A percentile compares a stretch with the other conserved stretches of the same genome.
These are phyloP conservation scores for Cyclocybe cylindracea DNA, from an alignment of 768 basidiomycete species.

Conservation along the genomic window DNA sequence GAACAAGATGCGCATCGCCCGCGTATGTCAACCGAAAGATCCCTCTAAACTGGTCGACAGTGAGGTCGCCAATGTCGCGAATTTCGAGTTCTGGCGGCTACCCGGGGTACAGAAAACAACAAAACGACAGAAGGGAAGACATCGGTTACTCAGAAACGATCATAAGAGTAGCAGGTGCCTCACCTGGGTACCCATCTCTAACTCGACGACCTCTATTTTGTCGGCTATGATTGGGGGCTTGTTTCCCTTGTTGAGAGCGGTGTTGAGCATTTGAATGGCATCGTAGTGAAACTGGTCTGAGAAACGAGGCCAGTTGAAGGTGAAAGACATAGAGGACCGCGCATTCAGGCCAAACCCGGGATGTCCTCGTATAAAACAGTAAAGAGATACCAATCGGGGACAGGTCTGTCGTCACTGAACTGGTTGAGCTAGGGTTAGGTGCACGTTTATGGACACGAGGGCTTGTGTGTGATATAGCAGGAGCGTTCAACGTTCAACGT, in stretches of 20 bases:
- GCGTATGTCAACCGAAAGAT: slow-evolving; percentile 95
- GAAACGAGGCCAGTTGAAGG: slow-evolving; percentile 96
- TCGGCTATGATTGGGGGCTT: slow-evolving; percentile 98
- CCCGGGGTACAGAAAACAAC: neutral
- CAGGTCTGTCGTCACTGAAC: neutral
- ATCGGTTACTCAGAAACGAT: neutral
- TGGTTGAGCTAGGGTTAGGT: slow-evolving; percentile 12
- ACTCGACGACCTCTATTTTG: slow-evolving; percentile 94
- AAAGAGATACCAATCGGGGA: neutral
- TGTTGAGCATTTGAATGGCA: slow-evolving; percentile 95
- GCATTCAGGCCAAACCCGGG: neutral
- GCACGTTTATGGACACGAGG: slow-evolving; percentile 9
- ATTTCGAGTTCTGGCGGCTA: slow-evolving; percentile 97
- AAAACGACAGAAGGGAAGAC: neutral
- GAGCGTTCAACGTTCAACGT: too few relatives aligned
- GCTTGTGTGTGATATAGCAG: slow-evolving; percentile 17
- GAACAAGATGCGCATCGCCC: slow-evolving; percentile 88
- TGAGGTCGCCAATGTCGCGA: slow-evolving; percentile 96
- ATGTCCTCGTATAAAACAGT: neutral
- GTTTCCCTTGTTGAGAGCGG: slow-evolving; percentile 95
- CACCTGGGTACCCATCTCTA: slow-evolving; percentile 99
- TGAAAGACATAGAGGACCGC: slow-evolving; percentile 66
- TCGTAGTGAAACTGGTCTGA: slow-evolving; percentile 95
- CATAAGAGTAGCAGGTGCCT: slow-evolving; percentile 15
- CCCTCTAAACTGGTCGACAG: slow-evolving; percentile 92